A percentile compares a stretch with the other conserved stretches of the same genome.
Conservation (phyloP, 169 alveolate species). For the Eimeria tenella region DNA sequence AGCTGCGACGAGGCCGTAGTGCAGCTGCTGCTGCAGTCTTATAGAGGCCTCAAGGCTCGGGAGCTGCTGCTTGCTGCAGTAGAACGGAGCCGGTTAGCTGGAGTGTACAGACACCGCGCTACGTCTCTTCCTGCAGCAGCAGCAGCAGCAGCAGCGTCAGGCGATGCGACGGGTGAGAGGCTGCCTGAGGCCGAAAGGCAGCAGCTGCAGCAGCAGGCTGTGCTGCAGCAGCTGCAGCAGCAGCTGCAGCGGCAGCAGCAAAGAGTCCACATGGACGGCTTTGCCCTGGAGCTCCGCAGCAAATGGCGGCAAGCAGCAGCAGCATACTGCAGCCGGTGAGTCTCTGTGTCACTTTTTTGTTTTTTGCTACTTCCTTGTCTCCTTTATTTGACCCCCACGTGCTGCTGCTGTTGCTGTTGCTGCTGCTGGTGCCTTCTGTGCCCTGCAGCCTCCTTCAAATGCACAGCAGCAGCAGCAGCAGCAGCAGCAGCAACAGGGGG, state of each 20-base stretch:
- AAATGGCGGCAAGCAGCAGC: constrained; percentile 45
- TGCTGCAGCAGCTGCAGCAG: constrained; percentile 63
- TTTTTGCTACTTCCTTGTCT: neutral
- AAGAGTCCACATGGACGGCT: constrained; percentile 23
- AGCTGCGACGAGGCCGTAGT: neutral
- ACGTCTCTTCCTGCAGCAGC: neutral
- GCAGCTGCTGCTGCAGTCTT: constrained; percentile 59
- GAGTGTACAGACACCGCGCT: constrained; percentile 13
- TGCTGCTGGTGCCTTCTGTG: constrained; percentile 13
- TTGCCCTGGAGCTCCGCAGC: constrained; percentile 18
- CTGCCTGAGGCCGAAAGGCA: neutral
- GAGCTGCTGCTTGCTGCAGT: constrained; percentile 60
- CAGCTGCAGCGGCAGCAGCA: constrained; percentile 74
- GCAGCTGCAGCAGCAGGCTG: constrained; percentile 19
- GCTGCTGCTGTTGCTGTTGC: neutral
- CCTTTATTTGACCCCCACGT: neutral
- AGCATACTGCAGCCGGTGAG: constrained; percentile 29
- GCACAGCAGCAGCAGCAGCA: constrained; percentile 34
- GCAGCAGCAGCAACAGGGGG: constrained; percentile 55
- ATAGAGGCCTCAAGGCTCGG: constrained; percentile 61
- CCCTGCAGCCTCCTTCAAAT: constrained; percentile 50
- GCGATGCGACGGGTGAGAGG: neutral
- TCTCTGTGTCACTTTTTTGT: neutral
- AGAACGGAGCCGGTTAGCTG: constrained; percentile 5
- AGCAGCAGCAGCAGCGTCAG: neutral